A percentile compares a stretch with the other conserved stretches of the same genome.
Conservation (phyloP, 192 early-diverging fungal genomes). For the Irineochytrium annulatum region DNA sequence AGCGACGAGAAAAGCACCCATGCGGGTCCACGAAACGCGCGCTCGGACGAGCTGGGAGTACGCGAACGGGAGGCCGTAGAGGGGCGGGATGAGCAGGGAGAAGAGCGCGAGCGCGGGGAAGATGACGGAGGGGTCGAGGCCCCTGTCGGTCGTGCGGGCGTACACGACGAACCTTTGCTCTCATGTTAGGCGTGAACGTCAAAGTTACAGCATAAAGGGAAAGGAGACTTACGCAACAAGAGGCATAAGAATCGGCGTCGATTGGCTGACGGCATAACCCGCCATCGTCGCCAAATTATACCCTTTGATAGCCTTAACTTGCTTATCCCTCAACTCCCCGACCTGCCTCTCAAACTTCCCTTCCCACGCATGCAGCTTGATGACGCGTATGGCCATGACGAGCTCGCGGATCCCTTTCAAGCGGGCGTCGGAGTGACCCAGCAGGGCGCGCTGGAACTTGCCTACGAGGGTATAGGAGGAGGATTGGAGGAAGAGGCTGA, state of each 20-base stretch:
- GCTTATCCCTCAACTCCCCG: constrained; percentile 39
- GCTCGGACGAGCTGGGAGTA: constrained; percentile 38
- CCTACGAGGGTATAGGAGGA: constrained; percentile 27
- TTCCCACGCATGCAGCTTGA: constrained; percentile 74
- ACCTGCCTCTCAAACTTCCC: constrained; percentile 58
- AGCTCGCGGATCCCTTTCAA: constrained; percentile 67
- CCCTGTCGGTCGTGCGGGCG: not conserved
- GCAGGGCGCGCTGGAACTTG: constrained; percentile 32
- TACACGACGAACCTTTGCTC: constrained; percentile 1
- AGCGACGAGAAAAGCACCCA: constrained; percentile 46
- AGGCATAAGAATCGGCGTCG: constrained; percentile 27
- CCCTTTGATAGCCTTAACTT: constrained; percentile 9
- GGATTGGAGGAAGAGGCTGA: no score
- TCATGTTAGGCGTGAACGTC: no score
- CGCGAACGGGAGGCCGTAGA: constrained; percentile 43
- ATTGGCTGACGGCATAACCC: constrained; percentile 32
- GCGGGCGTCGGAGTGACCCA: constrained; percentile 61
- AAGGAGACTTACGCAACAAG: constrained; percentile 33
- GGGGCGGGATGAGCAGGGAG: constrained; percentile 32
- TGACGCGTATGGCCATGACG: constrained; percentile 66
- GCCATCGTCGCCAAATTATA: constrained; percentile 29
- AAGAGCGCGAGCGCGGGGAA: constrained; percentile 42
- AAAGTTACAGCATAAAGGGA: no score
- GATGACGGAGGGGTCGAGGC: constrained; percentile 29
- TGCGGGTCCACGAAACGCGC: constrained; percentile 38